A percentile compares a stretch with the other conserved stretches of the same genome.
Conservation (phyloP, 108 stramenopile genomes). For the Asterionellopsis glacialis region DNA sequence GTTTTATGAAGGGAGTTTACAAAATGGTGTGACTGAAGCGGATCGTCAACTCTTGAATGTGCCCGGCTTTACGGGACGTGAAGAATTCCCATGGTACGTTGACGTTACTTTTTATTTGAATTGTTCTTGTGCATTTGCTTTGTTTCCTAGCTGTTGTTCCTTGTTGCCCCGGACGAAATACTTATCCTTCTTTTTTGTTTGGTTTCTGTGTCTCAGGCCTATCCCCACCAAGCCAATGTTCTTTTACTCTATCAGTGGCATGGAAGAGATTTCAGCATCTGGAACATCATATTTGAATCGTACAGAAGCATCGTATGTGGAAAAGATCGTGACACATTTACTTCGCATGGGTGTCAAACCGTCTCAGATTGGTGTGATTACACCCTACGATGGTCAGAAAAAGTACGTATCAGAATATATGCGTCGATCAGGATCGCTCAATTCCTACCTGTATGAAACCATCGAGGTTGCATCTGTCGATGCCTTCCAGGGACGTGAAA, state of each 20-base stretch:
- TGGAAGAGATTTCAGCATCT: slow-evolving; percentile 95
- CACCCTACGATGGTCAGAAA: slow-evolving; percentile 98
- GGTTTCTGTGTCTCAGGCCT: slow-evolving; percentile 22
- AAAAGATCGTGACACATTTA: slow-evolving; percentile 95
- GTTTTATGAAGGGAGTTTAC: slow-evolving; percentile 98
- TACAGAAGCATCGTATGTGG: slow-evolving; percentile 94
- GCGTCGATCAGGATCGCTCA: slow-evolving; percentile 81
- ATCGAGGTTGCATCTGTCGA: slow-evolving; percentile 98
- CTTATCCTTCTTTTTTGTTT: too few species aligned
- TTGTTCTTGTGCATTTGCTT: too few species aligned
- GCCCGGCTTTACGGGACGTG: slow-evolving; percentile 71
- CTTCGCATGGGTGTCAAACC: slow-evolving; percentile 90
- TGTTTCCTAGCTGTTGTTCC: too few species aligned
- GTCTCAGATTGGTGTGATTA: slow-evolving; percentile 94
- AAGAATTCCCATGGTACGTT: slow-evolving; percentile 77
- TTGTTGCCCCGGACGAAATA: too few species aligned
- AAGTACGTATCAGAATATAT: slow-evolving; percentile 91
- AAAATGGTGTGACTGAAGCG: slow-evolving; percentile 95
- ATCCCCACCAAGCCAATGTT: slow-evolving; percentile 92
- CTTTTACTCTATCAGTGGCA: slow-evolving; percentile 90
- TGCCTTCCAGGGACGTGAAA: slow-evolving; percentile 99
- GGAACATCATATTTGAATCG: slow-evolving; percentile 98
- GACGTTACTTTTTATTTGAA: slow-evolving; percentile 13
- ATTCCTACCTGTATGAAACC: slow-evolving; percentile 80
- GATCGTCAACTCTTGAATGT: slow-evolving; percentile 82